Conservation (phyloP, 805 yeast genomes). For the Metschnikowia lunata region DNA sequence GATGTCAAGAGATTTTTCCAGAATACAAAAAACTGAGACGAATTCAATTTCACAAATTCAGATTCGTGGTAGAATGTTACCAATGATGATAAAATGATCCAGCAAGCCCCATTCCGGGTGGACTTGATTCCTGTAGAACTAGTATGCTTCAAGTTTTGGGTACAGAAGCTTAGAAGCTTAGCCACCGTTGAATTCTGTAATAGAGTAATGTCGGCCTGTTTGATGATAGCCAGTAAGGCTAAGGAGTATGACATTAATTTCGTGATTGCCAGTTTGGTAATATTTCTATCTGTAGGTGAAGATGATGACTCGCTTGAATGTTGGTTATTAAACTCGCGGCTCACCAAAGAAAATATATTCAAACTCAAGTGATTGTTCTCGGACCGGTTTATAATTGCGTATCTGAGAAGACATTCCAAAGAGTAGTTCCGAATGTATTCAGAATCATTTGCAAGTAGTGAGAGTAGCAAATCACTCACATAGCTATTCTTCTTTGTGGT, state of each 20-base stretch:
- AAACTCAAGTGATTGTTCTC: constrained; percentile 35
- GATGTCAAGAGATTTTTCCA: constrained; percentile 44
- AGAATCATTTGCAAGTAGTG: constrained; percentile 30
- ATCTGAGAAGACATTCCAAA: constrained; percentile 27
- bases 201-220: constrained; percentile 30
- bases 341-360: constrained; percentile 27
- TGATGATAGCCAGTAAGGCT: constrained; percentile 32
- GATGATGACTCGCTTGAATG: constrained; percentile 1
- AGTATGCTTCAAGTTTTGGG: constrained; percentile 40
- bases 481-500: constrained; percentile 21
- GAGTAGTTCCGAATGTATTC: constrained; percentile 35
- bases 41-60: constrained; percentile 40
- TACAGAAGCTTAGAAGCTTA: constrained; percentile 41
- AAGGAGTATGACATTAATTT: constrained; percentile 32
- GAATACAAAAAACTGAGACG: constrained; percentile 41
- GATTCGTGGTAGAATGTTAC: constrained; percentile 38
- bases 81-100: constrained; percentile 39
- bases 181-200: constrained; percentile 39
- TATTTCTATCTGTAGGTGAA: constrained; percentile 17
- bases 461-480: constrained; percentile 27
- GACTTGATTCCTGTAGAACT: constrained; percentile 19
- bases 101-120: constrained; percentile 32
- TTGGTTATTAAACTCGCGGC: constrained; percentile 20
- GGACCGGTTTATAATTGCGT: constrained; percentile 27
- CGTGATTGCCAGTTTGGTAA: constrained; percentile 17